Conservation (phyloP, 2,329 filamentous ascomycete species). For the Westerdykella aurantiaca region DNA sequence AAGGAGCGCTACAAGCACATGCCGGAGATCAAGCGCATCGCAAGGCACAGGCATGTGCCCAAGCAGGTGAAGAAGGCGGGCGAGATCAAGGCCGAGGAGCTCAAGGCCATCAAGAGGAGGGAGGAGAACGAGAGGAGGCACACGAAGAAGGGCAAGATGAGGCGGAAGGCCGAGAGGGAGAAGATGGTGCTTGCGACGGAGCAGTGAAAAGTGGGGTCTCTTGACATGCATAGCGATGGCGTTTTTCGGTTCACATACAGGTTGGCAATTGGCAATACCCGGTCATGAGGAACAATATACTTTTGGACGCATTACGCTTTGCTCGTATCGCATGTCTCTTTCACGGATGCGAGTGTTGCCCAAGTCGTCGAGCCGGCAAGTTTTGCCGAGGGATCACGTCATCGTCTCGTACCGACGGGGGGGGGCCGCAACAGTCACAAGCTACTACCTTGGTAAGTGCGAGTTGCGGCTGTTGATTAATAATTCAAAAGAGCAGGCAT, state of each 20-base stretch:
- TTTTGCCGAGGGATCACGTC: not conserved
- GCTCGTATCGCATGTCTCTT: not conserved
- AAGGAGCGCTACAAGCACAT: constrained; percentile 84
- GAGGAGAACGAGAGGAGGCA: constrained; percentile 95
- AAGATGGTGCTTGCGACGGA: constrained; percentile 78
- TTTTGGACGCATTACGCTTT: not conserved
- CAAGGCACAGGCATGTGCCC: constrained; percentile 83
- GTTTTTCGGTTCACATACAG: constrained; percentile 10
- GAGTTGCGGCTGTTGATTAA: too few species aligned
- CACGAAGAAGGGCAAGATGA: constrained; percentile 72
- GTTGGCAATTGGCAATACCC: not conserved
- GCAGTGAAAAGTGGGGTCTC: constrained; percentile 39
- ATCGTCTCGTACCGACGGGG: not conserved
- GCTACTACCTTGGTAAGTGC: too few species aligned
- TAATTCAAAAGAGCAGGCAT: too few species aligned
- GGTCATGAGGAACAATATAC: not conserved
- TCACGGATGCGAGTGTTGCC: not conserved
- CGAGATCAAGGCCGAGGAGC: constrained; percentile 88
- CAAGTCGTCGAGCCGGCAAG: not conserved
- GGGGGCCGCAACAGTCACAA: too few species aligned
- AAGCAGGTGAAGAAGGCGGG: constrained; percentile 92
- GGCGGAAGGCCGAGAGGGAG: constrained; percentile 73
- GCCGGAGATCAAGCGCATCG: constrained; percentile 90
- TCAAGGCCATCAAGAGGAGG: constrained; percentile 78
- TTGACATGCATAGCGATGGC: constrained; percentile 32